These are phyloP conservation scores for Phytopythium montanum DNA, from an alignment of 352 stramenopile species.

Conservation along the genomic window DNA sequence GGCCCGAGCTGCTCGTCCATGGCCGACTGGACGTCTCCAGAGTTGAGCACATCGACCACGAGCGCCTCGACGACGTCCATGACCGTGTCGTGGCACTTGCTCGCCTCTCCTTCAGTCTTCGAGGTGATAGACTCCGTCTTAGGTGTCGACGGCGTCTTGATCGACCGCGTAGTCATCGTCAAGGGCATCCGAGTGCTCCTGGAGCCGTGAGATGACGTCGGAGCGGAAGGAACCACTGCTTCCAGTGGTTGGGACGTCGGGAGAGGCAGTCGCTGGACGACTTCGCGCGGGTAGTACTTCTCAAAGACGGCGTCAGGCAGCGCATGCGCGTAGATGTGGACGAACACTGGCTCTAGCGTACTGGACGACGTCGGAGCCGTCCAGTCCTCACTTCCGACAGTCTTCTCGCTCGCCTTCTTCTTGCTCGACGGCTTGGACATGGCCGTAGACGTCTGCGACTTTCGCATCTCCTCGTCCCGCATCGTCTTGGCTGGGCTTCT, in stretches of 20 bases:
- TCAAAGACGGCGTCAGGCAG: slow-evolving; percentile 48
- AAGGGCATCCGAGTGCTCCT: slow-evolving; percentile 14
- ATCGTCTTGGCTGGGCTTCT: slow-evolving; percentile 4
- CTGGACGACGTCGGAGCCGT: neutral
- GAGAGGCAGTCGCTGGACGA: slow-evolving; percentile 31
- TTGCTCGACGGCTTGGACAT: slow-evolving; percentile 3
- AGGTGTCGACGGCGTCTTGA: slow-evolving; percentile 8
- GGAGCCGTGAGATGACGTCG: slow-evolving; percentile 8
- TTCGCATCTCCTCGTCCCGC: neutral
- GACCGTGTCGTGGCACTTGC: slow-evolving; percentile 37
- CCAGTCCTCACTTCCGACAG: no score
- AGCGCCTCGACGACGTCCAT: slow-evolving; percentile 57
- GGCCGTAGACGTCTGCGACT: neutral
- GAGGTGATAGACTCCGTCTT: slow-evolving; percentile 4
- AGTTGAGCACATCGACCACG: slow-evolving; percentile 53
- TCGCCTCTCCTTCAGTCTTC: slow-evolving; percentile 9
- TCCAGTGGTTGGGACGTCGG: slow-evolving; percentile 19
- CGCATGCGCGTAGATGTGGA: slow-evolving; percentile 55
- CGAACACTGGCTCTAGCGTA: slow-evolving; percentile 26
- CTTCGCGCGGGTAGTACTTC: slow-evolving; percentile 34
- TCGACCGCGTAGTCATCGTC: slow-evolving; percentile 9
- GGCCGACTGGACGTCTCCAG: slow-evolving; percentile 38
- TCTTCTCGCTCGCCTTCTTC: neutral
- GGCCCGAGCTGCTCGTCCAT: slow-evolving; percentile 35
- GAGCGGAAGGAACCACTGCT: neutral